A percentile compares a stretch with the other conserved stretches of the same genome.
Evolutionary conservation across 768 basidiomycete genomes (phyloP).

Genomic region (Crassisporium funariophilum): DNA sequence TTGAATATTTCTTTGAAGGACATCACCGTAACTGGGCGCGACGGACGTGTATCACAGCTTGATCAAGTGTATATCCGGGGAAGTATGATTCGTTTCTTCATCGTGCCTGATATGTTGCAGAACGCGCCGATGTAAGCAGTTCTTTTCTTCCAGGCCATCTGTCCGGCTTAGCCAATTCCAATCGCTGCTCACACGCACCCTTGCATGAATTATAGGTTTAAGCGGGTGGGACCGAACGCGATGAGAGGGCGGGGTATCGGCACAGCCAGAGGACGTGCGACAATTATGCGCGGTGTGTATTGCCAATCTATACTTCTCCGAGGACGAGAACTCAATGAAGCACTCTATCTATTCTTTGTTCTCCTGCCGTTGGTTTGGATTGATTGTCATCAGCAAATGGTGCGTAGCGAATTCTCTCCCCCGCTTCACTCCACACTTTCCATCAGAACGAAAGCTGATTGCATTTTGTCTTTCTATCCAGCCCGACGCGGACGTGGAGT

Average conservation of each 20-base stretch:
- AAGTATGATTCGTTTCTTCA: constrained; percentile 98
- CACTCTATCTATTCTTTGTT: constrained; percentile 20
- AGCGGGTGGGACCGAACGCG: constrained; percentile 96
- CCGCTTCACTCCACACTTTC: constrained; percentile 4
- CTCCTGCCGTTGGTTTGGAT: constrained; percentile 18
- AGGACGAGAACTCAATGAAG: constrained; percentile 2
- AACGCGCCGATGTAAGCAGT: constrained; percentile 89
- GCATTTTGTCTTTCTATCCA: constrained; percentile 31
- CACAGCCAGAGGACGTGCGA: constrained; percentile 97
- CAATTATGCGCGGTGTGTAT: constrained; percentile 91
- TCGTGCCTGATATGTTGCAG: constrained; percentile 98
- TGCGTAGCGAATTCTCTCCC: constrained; percentile 32
- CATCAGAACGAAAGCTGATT: constrained; percentile 15
- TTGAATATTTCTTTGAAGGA: constrained; percentile 95
- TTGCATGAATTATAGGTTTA: constrained; percentile 86
- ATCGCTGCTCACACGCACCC: constrained; percentile 10
- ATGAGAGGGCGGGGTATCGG: constrained; percentile 99
- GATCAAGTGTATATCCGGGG: constrained; percentile 99
- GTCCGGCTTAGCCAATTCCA: constrained; percentile 1
- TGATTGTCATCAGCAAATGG: constrained; percentile 64
- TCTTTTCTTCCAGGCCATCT: background rate
- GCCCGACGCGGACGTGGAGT: constrained; percentile 89
- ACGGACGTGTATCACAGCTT: constrained; percentile 97
- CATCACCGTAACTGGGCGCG: constrained; percentile 96
- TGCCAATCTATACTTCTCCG: constrained; percentile 7